Base-by-base conservation (phyloP, 352 stramenopile genomes). In the Globisporangium irregulare region DNA sequence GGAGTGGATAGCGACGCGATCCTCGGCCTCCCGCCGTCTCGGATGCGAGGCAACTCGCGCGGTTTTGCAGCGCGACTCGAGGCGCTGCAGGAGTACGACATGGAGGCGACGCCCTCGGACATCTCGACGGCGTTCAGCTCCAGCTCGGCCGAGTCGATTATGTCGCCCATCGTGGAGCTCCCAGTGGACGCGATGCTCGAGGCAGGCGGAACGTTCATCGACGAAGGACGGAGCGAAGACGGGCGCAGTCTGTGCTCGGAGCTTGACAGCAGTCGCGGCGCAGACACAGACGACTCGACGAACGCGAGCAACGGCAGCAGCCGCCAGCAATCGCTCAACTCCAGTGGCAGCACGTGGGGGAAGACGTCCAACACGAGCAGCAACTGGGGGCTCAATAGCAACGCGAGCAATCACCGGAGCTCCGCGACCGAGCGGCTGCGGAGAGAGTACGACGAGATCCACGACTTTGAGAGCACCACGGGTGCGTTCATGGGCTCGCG, bases 81-180 rank as follows among this genome's bases (percentile, higher is more conserved):
- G 51, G 87, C 81, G n/a, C 71, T 93, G 59, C 67, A 82, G 61
- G 84, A 93, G 67, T 90, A 87, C 66, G 81, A 88, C 55, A 75
- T 36, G 25, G 70, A 70, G 55, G 62, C 46, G 71, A 62, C 51
- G 62, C 64, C 72, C 24, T 78, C 76, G 4, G 74, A 87, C 60
- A 54, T 78, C 57, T 82, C 80, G 4, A 79, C 78, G 9, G 70
- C 72, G 7, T 80, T 74, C 62, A 82, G 70, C 56, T 64, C 71
- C 43, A 80, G 71, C 55, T 72, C 71, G 29, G 73, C 73, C 0
- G 75, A 75, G 34, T 62, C 72, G 7, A 73, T 80, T 66, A 74
- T 91, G 71, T 83, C 82, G 15, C 79, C 78, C 14, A 90, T 89
- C 50, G 70, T 86, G 34, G 71, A 73, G 36, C 69, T 84, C 27